These are phyloP conservation scores for Dacryopinax spathularia DNA, from an alignment of 768 basidiomycete genomes.

Conservation along the genomic window DNA sequence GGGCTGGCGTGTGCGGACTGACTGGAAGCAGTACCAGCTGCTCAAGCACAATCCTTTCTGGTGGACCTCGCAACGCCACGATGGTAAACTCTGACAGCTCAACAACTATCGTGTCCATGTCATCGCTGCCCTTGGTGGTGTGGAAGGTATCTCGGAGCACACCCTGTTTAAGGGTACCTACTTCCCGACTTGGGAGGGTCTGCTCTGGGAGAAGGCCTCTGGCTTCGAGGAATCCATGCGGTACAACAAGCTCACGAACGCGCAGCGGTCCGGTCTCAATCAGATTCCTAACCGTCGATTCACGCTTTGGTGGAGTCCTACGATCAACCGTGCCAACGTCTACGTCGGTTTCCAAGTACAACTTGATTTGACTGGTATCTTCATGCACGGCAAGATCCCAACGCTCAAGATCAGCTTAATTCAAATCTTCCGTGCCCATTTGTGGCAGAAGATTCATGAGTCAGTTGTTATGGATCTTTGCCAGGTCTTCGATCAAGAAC, in stretches of 20 bases:
- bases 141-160: slow-evolving; percentile 92
- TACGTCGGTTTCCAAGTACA: slow-evolving; percentile 99
- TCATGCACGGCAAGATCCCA: slow-evolving; percentile 98
- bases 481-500: slow-evolving; percentile 97
- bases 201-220: slow-evolving; percentile 98
- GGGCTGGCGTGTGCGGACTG: slow-evolving; percentile 94
- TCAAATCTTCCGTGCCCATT: slow-evolving; percentile 98
- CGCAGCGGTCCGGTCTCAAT: slow-evolving; percentile 93
- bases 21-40: slow-evolving; percentile 95
- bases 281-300: slow-evolving; percentile 98
- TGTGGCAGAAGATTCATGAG: slow-evolving; percentile 96
- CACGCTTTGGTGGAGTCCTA: slow-evolving; percentile 98
- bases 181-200: slow-evolving; percentile 95
- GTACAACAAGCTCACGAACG: slow-evolving; percentile 94
- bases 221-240: slow-evolving; percentile 95
- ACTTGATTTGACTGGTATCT: slow-evolving; percentile 91
- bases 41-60: slow-evolving; percentile 95
- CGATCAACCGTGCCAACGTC: slow-evolving; percentile 97
- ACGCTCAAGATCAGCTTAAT: slow-evolving; percentile 98
- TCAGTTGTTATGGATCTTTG: slow-evolving; percentile 85
- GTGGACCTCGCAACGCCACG: slow-evolving; percentile 98
- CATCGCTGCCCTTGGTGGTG: slow-evolving; percentile 92
- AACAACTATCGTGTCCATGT: slow-evolving; percentile 99
- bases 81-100: slow-evolving; percentile 90
- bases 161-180: slow-evolving; percentile 96